Conservation (phyloP, 1,284 basidiomycete species). For the Meira miltonrushii region DNA sequence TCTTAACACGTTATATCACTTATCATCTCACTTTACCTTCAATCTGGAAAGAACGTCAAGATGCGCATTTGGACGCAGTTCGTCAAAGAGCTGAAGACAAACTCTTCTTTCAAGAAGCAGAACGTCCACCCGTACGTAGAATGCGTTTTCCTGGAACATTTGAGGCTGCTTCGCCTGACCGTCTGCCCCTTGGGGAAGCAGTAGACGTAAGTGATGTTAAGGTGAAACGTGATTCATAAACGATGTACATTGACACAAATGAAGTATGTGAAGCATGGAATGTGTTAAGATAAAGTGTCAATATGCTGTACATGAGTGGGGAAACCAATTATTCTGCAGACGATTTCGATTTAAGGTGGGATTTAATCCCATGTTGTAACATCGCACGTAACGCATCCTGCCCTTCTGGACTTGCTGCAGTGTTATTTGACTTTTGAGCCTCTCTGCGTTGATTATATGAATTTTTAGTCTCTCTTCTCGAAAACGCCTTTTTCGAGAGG, state of each 20-base stretch:
- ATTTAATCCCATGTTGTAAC: too few species aligned
- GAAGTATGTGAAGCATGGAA: too few species aligned
- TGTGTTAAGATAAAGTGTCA: too few species aligned
- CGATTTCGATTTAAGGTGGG: too few species aligned
- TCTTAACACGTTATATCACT: conserved; percentile 43
- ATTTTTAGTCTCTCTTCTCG: not conserved
- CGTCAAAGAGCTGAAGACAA: conserved; percentile 36
- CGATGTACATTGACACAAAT: too few species aligned
- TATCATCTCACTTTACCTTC: conserved; percentile 28
- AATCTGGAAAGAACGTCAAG: conserved; percentile 34
- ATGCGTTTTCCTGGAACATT: conserved; percentile 40
- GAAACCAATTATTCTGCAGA: too few species aligned
- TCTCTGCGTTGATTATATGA: too few species aligned
- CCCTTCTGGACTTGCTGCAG: too few species aligned
- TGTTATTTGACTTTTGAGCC: too few species aligned
- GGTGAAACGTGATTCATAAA: conserved; percentile 36
- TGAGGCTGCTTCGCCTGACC: conserved; percentile 44
- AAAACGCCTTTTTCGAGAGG: not conserved
- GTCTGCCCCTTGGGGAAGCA: conserved; percentile 28
- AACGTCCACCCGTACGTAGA: conserved; percentile 39
- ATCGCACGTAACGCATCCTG: too few species aligned
- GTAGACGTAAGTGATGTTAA: conserved; percentile 43
- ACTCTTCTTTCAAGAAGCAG: conserved; percentile 40
- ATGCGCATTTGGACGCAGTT: conserved; percentile 29
- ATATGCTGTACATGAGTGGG: too few species aligned